Conservation (phyloP, 768 basidiomycete genomes). For the Trametes villosa region DNA sequence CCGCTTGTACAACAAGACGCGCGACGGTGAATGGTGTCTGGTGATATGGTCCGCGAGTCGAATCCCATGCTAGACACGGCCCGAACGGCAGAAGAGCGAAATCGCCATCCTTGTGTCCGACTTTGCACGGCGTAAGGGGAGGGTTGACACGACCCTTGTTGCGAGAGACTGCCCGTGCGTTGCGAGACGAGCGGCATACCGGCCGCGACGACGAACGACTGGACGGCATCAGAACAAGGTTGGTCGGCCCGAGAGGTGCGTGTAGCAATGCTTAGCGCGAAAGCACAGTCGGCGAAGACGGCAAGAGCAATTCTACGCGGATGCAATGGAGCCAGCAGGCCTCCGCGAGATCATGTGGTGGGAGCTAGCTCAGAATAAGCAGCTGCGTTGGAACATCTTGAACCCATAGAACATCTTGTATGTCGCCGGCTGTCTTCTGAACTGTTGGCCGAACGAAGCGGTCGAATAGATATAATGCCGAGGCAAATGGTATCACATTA, state of each 20-base stretch:
- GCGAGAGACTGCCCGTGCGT: too few relatives aligned
- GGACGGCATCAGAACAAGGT: too few relatives aligned
- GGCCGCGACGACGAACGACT: too few relatives aligned
- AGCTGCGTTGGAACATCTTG: neutral
- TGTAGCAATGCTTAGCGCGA: neutral
- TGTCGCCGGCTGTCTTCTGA: too few relatives aligned
- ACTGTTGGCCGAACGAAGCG: too few relatives aligned
- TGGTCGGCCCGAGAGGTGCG: too few relatives aligned
- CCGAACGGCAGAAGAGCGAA: neutral
- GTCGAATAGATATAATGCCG: too few relatives aligned
- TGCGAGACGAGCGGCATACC: too few relatives aligned
- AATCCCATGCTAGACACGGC: neutral
- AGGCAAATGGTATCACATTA: too few relatives aligned
- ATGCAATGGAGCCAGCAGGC: neutral
- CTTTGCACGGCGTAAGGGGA: too few relatives aligned
- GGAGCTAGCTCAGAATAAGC: neutral
- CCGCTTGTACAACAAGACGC: neutral
- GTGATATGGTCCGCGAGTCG: neutral
- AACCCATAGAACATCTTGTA: slow-evolving; percentile 1
- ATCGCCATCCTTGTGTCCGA: neutral
- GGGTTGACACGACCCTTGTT: too few relatives aligned
- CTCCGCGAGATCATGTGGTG: neutral
- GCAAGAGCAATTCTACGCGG: neutral
- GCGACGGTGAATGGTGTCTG: neutral
- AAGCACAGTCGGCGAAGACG: neutral